Base-by-base conservation (phyloP, 2,329 filamentous ascomycete species). In the Alternaria ethzedia region DNA sequence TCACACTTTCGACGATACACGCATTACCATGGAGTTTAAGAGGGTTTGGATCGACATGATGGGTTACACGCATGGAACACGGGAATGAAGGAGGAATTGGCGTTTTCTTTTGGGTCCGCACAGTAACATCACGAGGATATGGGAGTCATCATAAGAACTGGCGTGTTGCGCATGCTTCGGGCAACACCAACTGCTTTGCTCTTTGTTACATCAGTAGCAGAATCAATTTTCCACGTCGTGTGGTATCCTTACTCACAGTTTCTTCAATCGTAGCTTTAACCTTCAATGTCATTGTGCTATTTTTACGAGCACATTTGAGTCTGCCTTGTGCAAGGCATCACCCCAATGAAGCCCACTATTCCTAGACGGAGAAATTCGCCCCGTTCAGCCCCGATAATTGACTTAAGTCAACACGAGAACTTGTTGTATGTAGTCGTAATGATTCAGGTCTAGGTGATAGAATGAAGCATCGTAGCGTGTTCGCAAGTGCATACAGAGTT, bases 1-100 rank as follows among this genome's bases (percentile, higher is more conserved):
- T 60, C 44, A 66, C 57, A 60, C 59, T 46, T 54, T 50, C 49
- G 57, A 50, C 25, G 23, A 54, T 56, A 56, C 26, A 64, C 70
- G 67, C 71, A 76, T 77, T 50, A 61, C 43, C 62, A 70, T 54
- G 76, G 76, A 76, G 72, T 77, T 75, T 57, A 36, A 54, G 59
- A 26, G 55, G 49, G 25, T 17, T 23, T 12, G 26, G 20, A 54
- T 58, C 45, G 46, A 54, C 17, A 70, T 57, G 60, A 56, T 41
- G 62, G 58, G 60, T 54, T 61, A 66, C 41, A 62, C 65, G 68
- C 62, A 69, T 63, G 61, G 43, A 54, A 62, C 49, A 50, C 44
- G 13, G 23, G 21, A 44, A 17, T 32, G 28, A 60, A 23, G 47
- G 30, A 60, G 23, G 23, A 30, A 21, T 43, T 41, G 46, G 59